Evolutionary conservation across 2,329 filamentous ascomycete genomes (phyloP), one percentile per base, ranked within the genome.

Genomic region (Penicillium fuscoglaucum): DNA sequence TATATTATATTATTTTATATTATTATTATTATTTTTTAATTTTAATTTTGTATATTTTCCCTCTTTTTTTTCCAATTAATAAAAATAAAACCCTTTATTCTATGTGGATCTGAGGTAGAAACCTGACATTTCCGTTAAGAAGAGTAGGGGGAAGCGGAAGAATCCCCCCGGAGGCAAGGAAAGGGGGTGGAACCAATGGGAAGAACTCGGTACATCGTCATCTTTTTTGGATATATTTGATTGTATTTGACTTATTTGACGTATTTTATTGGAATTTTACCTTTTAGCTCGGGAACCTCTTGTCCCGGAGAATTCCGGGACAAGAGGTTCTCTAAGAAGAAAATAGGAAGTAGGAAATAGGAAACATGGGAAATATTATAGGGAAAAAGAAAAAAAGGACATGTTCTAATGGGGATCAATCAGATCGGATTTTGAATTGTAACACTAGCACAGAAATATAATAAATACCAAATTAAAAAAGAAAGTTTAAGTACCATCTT

Each of bases 81-180:
- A 43, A 19, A 35, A 29, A 40, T 13, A 55, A 55, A 48, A 24
- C 19, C 44, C 37, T 44, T 60, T 61, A 60, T 60, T 55, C 52
- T 62, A 60, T 58, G 39, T 57, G 54, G 48, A 57, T 52, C 54
- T 52, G 39, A 45, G 24, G 37, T 46, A 40, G 43, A 47, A 46
- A 58, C 37, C 43, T 58, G 55, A 58, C 55, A 58, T 58, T 58
- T 57, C 57, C 55, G 39, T 52, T 17, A 29, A 56, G 43, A 50
- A 40, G 52, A 61, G 52, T 53, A 57, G 61, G 59, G 57, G 60
- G 59, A 43, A 53, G 48, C 57, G 62, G 59, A 63, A 63, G 48
- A 62, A 51, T 52, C 55, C 61, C 50, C 59, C 61, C 57, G 57
- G 54, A 62, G 53, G 59, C 29, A 62, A 67, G 61, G 62, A 62